Conservation (phyloP, 371 early-diverging fungal genomes). For the Blastocladiella emersonii region DNA sequence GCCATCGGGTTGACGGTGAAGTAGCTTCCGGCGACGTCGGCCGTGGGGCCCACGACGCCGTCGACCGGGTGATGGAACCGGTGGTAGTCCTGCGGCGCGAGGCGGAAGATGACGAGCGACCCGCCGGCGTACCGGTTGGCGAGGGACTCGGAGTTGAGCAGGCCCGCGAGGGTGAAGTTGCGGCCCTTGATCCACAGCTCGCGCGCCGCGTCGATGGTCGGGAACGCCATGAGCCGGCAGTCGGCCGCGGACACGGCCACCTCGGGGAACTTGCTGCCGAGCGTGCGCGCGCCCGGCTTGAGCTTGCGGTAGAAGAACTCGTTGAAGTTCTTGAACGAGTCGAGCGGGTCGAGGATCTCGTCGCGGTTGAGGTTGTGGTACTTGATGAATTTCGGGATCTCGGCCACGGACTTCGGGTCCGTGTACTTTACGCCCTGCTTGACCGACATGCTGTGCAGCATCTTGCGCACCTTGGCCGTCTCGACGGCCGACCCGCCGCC, state of each 20-base stretch:
- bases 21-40: constrained; percentile 50
- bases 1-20: constrained; percentile 84
- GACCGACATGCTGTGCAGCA: constrained; percentile 44
- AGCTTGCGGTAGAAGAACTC: constrained; percentile 78
- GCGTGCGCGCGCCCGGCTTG: constrained; percentile 49
- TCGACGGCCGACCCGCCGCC: constrained; percentile 18
- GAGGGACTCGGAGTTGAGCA: constrained; percentile 22
- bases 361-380: constrained; percentile 47
- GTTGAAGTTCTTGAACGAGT: constrained; percentile 61
- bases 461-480: constrained; percentile 26
- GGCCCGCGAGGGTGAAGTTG: constrained; percentile 45
- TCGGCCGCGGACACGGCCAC: constrained; percentile 70
- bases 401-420: constrained; percentile 15
- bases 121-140: constrained; percentile 49
- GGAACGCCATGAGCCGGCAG: constrained; percentile 58
- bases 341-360: constrained; percentile 48
- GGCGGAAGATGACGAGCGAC: constrained; percentile 55
- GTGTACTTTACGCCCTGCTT: constrained; percentile 61
- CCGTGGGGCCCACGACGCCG: constrained; percentile 43
- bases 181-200: constrained; percentile 76
- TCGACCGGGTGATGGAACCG: constrained; percentile 52
- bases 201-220: constrained; percentile 50
- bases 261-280: constrained; percentile 14
- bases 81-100: constrained; percentile 85
- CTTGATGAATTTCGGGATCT: constrained; percentile 60